Conservation (phyloP, 371 early-diverging fungal genomes). For the Mycotypha africana region DNA sequence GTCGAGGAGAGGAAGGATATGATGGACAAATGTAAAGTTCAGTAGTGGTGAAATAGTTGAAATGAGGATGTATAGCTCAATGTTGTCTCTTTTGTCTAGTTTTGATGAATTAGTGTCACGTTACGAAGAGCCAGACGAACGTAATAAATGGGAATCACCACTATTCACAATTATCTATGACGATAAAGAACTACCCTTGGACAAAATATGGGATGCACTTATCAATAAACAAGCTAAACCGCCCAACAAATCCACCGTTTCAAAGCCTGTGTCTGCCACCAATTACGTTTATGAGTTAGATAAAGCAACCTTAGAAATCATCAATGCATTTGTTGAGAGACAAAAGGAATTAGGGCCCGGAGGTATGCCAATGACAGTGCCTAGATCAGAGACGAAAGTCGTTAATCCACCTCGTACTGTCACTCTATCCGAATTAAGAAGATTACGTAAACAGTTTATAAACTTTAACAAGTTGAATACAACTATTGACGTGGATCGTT, state of each 20-base stretch:
- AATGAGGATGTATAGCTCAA: too few relatives aligned
- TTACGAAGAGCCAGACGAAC: constrained; percentile 92
- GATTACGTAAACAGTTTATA: constrained; percentile 81
- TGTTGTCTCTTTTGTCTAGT: constrained; percentile 30
- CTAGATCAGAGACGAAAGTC: constrained; percentile 47
- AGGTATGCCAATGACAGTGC: constrained; percentile 58
- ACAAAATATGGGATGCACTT: constrained; percentile 75
- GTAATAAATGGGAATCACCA: constrained; percentile 94
- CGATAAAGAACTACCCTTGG: constrained; percentile 55
- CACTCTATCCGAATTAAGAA: constrained; percentile 77
- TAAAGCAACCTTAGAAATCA: constrained; percentile 72
- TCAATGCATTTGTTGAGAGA: constrained; percentile 69
- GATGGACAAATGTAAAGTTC: constrained; percentile 43
- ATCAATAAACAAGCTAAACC: constrained; percentile 71
- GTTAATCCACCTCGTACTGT: constrained; percentile 70
- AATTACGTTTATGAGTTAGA: constrained; percentile 92
- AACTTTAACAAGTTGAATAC: constrained; percentile 85
- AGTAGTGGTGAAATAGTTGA: too few relatives aligned
- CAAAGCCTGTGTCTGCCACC: constrained; percentile 83
- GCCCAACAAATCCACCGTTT: constrained; percentile 80
- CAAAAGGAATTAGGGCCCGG: constrained; percentile 69
- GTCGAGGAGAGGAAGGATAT: constrained; percentile 44
- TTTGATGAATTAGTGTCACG: constrained; percentile 84
- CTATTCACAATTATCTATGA: constrained; percentile 81
- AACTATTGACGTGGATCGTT: constrained; percentile 54